phyloP scores from a whole-genome alignment of 2,329 filamentous ascomycete species.

The Cercospora nicotianae region DNA sequence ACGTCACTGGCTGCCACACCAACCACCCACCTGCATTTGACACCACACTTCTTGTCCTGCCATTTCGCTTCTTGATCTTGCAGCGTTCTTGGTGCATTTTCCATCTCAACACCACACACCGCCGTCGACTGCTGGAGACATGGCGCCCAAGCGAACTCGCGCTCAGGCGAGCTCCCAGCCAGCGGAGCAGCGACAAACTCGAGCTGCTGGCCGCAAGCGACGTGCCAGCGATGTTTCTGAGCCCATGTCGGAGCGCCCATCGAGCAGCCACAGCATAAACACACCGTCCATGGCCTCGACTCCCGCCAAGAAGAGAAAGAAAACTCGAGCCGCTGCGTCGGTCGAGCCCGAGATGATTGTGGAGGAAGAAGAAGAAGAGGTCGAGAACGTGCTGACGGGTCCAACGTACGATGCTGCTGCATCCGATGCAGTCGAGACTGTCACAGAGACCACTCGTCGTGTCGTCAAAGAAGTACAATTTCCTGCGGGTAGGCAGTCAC shows the following conservation, averaged over 20 bases:
- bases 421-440: constrained; percentile 21
- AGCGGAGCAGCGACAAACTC: constrained; percentile 24
- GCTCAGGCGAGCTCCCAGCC: constrained; percentile 18
- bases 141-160: constrained; percentile 33
- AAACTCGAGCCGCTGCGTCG: constrained; percentile 23
- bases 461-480: constrained; percentile 36
- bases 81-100: not conserved
- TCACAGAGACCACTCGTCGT: constrained; percentile 19
- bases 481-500: constrained; percentile 22
- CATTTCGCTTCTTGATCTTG: not conserved
- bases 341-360: constrained; percentile 32
- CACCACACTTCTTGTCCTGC: not conserved
- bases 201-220: constrained; percentile 29
- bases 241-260: constrained; percentile 28
- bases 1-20: not conserved
- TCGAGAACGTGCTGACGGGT: not conserved
- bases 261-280: constrained; percentile 26
- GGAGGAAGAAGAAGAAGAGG: constrained; percentile 32
- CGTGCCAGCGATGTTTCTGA: constrained; percentile 33
- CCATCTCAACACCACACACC: not conserved
- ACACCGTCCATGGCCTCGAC: constrained; percentile 17
- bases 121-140: constrained; percentile 1
- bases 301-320: constrained; percentile 32
- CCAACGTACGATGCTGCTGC: constrained; percentile 17
- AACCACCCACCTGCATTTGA: not conserved